Base-by-base conservation (phyloP, 148 eudicot genomes). In the Bassia scoparia region DNA sequence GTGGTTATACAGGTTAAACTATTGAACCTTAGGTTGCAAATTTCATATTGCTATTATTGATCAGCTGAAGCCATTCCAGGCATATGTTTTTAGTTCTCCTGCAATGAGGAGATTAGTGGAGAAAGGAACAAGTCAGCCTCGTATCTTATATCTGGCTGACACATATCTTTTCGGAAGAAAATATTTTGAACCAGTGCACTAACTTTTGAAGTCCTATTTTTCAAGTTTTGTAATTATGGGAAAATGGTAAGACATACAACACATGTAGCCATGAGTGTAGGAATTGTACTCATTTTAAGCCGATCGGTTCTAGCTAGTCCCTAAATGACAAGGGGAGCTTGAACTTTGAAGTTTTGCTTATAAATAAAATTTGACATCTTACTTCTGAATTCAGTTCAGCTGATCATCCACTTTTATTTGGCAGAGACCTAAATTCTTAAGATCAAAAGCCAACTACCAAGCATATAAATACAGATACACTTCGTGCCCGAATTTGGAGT, bases 401-500 rank as follows among this genome's bases (percentile, higher is more conserved):
- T 69, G 70, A 62, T 79, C 63, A 77, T 76, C 43, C n/a, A 55
- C 30, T 60, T 76, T 64, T 78, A 61, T 62, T 30, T 82, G 23
- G 46, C 85, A 92, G 97, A 89, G 96, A 70, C 96, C 96, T 18
- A 92, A 92, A 69, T 69, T 92, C 64, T 70, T 92, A 67, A 87
- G 97, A 78, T 87, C 96, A 30, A 80, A 75, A 65, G 79, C 67
- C 18, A 92, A 92, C 81, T 92, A 84, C 72, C 97, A 92, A 83
- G 97, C 89, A n/a, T n/a, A 92, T 92, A 27, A 92, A 92, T 68
- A 79, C 70, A 29, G 97, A 92, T 70, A 88, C 87, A 24, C 90
- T 92, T 67, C 87, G 97, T 60, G 97, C 97, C 26, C 97, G 54
- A 92, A 92, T 72, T 75, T 89, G 89, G 97, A 92, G 73, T 78